Evolutionary conservation across 768 basidiomycete genomes (phyloP), one percentile per base, ranked within the genome.

Genomic region (Tricholoma matsutake): DNA sequence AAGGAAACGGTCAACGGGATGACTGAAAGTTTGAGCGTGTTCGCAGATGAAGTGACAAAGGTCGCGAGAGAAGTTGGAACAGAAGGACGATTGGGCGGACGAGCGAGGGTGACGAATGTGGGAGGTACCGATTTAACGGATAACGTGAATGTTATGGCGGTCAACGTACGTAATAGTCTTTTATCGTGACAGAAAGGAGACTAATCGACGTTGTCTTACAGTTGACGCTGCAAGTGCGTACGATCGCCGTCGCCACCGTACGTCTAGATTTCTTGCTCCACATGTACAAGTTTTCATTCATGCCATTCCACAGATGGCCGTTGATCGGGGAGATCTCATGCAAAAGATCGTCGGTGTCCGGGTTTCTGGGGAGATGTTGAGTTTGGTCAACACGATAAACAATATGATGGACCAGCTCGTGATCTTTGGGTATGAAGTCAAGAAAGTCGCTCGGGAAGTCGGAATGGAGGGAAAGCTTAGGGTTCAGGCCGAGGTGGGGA

Each of bases 41-140:
- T n/a, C n/a, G n/a, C n/a, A n/a, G n/a, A n/a, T n/a, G n/a, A n/a
- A n/a, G n/a, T n/a, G 22, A 81, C 81, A 57, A 80, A 94, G 58
- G 96, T 98, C 32, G 97, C 96, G 3, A 84, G 93, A 64, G 95
- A 98, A 75, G 96, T 98, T 71, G 97, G 97, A 28, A 98, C 96
- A 5, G 96, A 98, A 71, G 97, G 96, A 34, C 83, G 88, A 66
- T 80, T 98, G 68, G 97, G 96, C 55, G 96, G 96, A 9, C 96
- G 96, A 68, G 97, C 96, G 1, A 83, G 89, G 57, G 97, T 98
- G 35, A 89, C 88, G 63, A 92, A 94, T 69, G n/a, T n/a, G n/a
- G n/a, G n/a, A n/a, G n/a, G n/a, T n/a, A n/a, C n/a, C n/a, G n/a
- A n/a, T n/a, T n/a, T n/a, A n/a, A n/a, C n/a, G n/a, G n/a, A n/a